Evolutionary conservation across 1,284 basidiomycete genomes (phyloP).

Genomic region (Cerrena zonata): DNA sequence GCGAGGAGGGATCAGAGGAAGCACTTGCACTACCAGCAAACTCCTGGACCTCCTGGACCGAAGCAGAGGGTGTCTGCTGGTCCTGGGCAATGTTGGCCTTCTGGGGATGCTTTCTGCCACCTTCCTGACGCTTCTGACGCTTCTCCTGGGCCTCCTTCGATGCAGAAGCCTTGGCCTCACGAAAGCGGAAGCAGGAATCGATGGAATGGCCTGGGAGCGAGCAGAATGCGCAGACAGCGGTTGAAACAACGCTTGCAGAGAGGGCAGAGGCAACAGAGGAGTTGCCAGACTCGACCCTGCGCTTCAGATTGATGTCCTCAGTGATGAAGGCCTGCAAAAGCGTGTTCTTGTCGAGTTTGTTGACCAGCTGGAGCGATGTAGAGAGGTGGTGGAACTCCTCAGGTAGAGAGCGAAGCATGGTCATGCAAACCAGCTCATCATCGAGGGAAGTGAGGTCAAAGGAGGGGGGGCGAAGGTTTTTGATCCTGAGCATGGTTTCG

Average conservation of each 20-base stretch:
- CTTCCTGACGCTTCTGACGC: not conserved
- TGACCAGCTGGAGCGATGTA: conserved; percentile 18
- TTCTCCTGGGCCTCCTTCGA: not conserved
- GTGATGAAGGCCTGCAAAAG: conserved; percentile 19
- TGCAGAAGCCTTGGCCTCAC: not conserved
- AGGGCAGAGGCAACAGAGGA: not conserved
- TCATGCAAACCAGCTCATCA: conserved; percentile 19
- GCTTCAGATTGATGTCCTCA: conserved; percentile 15
- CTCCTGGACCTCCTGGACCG: not conserved
- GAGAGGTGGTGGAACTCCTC: conserved; percentile 16
- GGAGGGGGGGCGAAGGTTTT: conserved; percentile 19
- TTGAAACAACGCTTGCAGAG: not conserved
- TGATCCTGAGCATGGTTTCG: conserved; percentile 19
- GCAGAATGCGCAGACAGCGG: not conserved
- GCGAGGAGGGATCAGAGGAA: not conserved
- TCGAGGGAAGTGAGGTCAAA: conserved; percentile 22
- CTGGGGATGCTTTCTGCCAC: not conserved
- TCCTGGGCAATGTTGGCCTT: not conserved
- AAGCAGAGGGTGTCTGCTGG: not conserved
- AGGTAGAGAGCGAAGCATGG: conserved; percentile 12
- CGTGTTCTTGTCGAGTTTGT: conserved; percentile 19
- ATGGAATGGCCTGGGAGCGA: not conserved
- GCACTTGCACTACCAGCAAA: not conserved
- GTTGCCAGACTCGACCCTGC: not conserved
- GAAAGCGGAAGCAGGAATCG: not conserved